phyloP scores from a whole-genome alignment of 768 basidiomycete species.

The Hypsizygus marmoreus region DNA sequence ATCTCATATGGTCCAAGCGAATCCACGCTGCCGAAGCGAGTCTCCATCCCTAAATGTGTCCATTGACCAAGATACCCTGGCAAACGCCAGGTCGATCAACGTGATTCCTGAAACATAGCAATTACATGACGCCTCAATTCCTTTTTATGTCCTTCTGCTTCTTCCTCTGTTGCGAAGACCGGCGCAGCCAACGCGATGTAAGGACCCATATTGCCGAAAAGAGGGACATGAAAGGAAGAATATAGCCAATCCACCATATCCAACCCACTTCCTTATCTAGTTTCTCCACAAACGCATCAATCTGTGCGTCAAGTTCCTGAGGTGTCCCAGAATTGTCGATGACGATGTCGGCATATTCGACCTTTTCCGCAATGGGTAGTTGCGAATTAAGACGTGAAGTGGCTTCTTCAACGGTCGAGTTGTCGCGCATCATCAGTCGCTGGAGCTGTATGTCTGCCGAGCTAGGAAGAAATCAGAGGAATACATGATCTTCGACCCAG shows the following conservation, averaged over 20 bases:
- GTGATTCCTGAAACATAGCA: no score
- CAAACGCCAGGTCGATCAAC: no score
- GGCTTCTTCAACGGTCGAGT: conserved; percentile 66
- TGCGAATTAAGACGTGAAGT: conserved; percentile 77
- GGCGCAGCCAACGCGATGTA: conserved; percentile 14
- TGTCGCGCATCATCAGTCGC: conserved; percentile 78
- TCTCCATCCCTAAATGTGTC: no score
- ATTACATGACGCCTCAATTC: no score
- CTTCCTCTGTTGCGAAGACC: no score
- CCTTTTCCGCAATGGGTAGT: conserved; percentile 75
- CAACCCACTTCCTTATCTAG: conserved; percentile 52
- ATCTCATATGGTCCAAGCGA: no score
- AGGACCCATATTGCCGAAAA: conserved; percentile 16
- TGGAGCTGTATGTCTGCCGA: conserved; percentile 75
- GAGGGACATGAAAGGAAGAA: conserved; percentile 20
- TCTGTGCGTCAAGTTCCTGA: conserved; percentile 60
- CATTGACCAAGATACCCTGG: no score
- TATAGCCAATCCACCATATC: conserved; percentile 49
- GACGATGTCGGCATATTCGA: conserved; percentile 82
- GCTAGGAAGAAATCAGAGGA: conserved; percentile 1
- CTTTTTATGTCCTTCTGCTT: no score
- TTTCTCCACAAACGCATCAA: conserved; percentile 47
- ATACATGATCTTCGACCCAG: not conserved
- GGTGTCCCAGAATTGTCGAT: conserved; percentile 86
- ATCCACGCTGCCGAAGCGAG: no score